A percentile compares a stretch with the other conserved stretches of the same genome.
Conservation (phyloP, 202 grass and related monocot genomes). For the Saccharum hybrid region DNA sequence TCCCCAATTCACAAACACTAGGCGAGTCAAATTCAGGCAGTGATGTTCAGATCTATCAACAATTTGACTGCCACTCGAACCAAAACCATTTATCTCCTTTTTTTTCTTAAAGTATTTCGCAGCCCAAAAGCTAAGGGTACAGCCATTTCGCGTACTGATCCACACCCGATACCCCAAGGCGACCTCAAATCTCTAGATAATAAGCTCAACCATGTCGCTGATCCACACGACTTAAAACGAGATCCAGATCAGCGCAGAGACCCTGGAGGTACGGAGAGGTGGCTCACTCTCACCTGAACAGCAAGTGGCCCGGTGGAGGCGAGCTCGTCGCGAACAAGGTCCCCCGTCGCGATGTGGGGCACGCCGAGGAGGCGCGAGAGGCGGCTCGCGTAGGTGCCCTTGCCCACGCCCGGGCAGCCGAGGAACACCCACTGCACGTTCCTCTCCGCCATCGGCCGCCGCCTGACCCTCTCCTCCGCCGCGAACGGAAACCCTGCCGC, state of each 20-base stretch:
- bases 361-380: slow-evolving; percentile 75
- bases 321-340: slow-evolving; percentile 82
- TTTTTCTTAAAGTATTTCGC: too few species aligned
- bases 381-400: slow-evolving; percentile 81
- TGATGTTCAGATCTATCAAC: not conserved
- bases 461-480: slow-evolving; percentile 27
- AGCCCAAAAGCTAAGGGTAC: too few species aligned
- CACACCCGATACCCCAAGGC: not conserved
- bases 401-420: slow-evolving; percentile 78
- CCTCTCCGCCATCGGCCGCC: slow-evolving; percentile 50
- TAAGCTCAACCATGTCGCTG: not conserved
- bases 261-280: not conserved
- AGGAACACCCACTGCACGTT: slow-evolving; percentile 91
- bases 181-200: not conserved
- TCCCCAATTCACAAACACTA: not conserved
- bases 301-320: slow-evolving; percentile 63
- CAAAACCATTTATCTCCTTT: not conserved
- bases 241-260: slow-evolving; percentile 27
- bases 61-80: not conserved
- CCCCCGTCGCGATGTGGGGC: slow-evolving; percentile 80
- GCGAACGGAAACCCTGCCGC: slow-evolving; percentile 38
- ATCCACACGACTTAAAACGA: not conserved
- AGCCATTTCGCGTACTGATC: not conserved
- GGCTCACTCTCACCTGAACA: slow-evolving; percentile 49
- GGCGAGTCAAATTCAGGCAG: not conserved